phyloP scores from a whole-genome alignment of 192 early-diverging fungal genomes.

The Dissophora ornata region DNA sequence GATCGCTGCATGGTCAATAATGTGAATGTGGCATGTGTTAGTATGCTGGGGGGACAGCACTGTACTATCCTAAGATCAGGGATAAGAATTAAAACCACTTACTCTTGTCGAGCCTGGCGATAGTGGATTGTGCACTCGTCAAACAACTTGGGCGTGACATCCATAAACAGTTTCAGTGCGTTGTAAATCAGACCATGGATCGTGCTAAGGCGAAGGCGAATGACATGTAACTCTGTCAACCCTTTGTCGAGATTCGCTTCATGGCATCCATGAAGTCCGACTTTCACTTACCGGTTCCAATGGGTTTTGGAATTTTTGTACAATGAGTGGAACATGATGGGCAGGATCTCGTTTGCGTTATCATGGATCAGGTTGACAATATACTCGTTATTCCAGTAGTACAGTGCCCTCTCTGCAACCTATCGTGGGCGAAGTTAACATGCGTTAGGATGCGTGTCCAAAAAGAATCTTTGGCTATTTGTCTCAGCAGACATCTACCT shows the following conservation, averaged over 20 bases:
- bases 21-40: not conserved
- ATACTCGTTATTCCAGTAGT: conserved; percentile 99
- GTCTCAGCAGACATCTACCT: conserved; percentile 64
- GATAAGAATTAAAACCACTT: conserved; percentile 33
- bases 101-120: conserved; percentile 90
- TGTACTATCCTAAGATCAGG: no score
- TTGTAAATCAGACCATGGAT: conserved; percentile 98
- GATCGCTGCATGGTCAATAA: conserved; percentile 67
- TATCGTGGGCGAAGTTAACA: conserved; percentile 20
- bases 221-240: no score
- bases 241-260: no score
- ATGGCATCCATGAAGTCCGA: no score
- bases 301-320: conserved; percentile 96
- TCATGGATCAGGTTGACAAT: conserved; percentile 96
- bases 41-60: not conserved
- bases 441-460: no score
- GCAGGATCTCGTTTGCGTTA: conserved; percentile 90
- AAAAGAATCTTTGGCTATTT: not conserved
- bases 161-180: conserved; percentile 97
- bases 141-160: conserved; percentile 94
- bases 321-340: conserved; percentile 94
- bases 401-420: conserved; percentile 97
- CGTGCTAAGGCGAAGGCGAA: conserved; percentile 66
- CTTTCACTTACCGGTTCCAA: conserved; percentile 94
- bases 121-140: conserved; percentile 95